Evolutionary conservation across 2,329 filamentous ascomycete species (phyloP), one percentile per base, ranked within the genome.

Genomic region (Helminthosporium solani): DNA sequence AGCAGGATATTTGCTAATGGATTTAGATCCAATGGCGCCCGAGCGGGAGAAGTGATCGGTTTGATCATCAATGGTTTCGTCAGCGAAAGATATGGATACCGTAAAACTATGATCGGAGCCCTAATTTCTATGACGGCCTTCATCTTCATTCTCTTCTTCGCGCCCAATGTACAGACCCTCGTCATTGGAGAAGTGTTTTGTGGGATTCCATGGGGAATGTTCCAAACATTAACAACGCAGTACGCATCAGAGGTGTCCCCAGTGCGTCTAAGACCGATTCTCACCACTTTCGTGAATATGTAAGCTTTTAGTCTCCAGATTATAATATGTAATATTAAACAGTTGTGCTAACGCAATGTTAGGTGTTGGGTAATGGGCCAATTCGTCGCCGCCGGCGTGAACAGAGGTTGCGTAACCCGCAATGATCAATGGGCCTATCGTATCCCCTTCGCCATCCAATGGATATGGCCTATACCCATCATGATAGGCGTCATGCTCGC

Each of bases 401-500:
- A 88, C 58, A 81, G 81, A 63, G 77, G 77, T 47, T 85, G 86
- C 74, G 71, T 87, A 33, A 73, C 78, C 60, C 78, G 84, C 33
- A 66, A 78, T 5, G 83, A 87, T 54, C 75, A 87, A 64, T 86
- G 82, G 82, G 79, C 82, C 0, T 86, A 84, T 63, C 77, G 82
- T 27, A 84, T 86, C 25, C 66, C 66, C 0, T 88, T 86, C 54
- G 84, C 79, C 0, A 71, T 89, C 18, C 86, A 89, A 68, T 89
- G 86, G 85, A 83, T 88, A 67, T 88, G 85, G 85, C 84, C 85
- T 0, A 55, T 85, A 7, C 83, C 84, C 2, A 76, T 88, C 15
- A 77, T 82, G 37, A 66, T 86, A 42, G 84, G 81, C 44, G 81
- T 87, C 51, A 78, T 72, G 52, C 82, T 87, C 48, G 85, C 85